Conservation (phyloP, 768 basidiomycete genomes). For the Sarcodon sp. region DNA sequence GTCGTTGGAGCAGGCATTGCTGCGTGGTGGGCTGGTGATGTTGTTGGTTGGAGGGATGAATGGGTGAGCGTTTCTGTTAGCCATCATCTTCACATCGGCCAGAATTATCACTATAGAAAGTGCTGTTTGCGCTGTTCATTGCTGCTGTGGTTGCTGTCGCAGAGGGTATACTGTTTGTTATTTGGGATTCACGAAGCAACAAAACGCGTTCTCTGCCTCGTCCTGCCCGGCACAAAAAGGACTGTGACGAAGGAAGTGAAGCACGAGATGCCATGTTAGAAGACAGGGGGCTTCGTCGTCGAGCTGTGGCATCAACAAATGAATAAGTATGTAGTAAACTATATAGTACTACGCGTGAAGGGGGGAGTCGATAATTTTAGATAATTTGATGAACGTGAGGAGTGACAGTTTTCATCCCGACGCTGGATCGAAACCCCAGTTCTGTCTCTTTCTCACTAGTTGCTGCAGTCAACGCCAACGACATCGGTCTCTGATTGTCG, state of each 20-base stretch:
- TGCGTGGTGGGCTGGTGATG: conserved; percentile 61
- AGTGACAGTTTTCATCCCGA: too few species aligned
- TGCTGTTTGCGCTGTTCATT: conserved; percentile 46
- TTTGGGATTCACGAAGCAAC: conserved; percentile 46
- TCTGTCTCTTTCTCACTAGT: neutral
- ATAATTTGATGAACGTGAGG: too few species aligned
- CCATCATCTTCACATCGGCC: conserved; percentile 4
- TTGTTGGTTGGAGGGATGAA: conserved; percentile 54
- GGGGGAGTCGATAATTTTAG: too few species aligned
- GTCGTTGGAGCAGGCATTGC: conserved; percentile 54
- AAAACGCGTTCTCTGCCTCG: conserved; percentile 1
- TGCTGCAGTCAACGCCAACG: conserved; percentile 3
- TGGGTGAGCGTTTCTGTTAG: conserved; percentile 39
- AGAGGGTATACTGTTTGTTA: conserved; percentile 58
- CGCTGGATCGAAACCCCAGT: too few species aligned
- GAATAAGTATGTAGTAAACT: too few species aligned
- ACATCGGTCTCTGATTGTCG: conserved; percentile 8
- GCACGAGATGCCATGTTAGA: too few species aligned
- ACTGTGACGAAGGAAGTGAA: too few species aligned
- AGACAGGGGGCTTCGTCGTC: too few species aligned
- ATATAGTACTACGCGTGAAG: too few species aligned
- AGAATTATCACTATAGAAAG: conserved; percentile 19
- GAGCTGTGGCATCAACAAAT: too few species aligned
- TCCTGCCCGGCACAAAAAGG: neutral
- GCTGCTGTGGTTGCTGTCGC: conserved; percentile 58